phyloP scores from a whole-genome alignment of 2,329 filamentous ascomycete genomes.

The Thielaviopsis euricoi region DNA sequence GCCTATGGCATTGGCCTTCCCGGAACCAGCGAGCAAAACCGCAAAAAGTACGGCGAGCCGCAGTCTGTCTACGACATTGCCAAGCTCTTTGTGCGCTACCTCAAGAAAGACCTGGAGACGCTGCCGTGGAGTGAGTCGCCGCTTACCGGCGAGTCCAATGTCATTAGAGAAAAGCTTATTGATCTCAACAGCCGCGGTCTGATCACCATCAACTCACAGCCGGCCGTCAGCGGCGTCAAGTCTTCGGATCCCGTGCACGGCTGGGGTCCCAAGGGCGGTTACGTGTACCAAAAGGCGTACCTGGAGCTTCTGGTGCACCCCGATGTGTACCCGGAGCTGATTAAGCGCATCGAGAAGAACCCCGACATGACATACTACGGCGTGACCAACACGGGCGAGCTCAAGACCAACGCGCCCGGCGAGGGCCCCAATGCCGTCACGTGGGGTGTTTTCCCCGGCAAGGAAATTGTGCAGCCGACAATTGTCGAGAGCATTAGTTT shows the following conservation, averaged over 20 bases:
- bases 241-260: slow-evolving; percentile 77
- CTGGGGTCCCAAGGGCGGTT: slow-evolving; percentile 89
- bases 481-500: slow-evolving; percentile 97
- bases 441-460: slow-evolving; percentile 97
- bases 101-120: slow-evolving; percentile 62
- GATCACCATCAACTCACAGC: slow-evolving; percentile 94
- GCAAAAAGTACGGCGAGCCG: slow-evolving; percentile 85
- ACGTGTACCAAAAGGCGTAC: slow-evolving; percentile 97
- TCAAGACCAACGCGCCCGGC: slow-evolving; percentile 69
- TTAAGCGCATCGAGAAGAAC: slow-evolving; percentile 60
- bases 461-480: slow-evolving; percentile 99
- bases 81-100: slow-evolving; percentile 68
- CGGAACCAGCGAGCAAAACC: slow-evolving; percentile 89
- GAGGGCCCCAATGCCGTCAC: slow-evolving; percentile 96
- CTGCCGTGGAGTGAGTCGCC: slow-evolving; percentile 89
- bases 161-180: slow-evolving; percentile 61
- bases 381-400: slow-evolving; percentile 65
- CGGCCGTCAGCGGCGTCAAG: slow-evolving; percentile 78
- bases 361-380: slow-evolving; percentile 86
- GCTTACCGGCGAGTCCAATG: slow-evolving; percentile 66
- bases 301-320: slow-evolving; percentile 80
- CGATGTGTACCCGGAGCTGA: slow-evolving; percentile 58
- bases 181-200: slow-evolving; percentile 73
- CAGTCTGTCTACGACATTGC: slow-evolving; percentile 64
- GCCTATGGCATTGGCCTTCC: slow-evolving; percentile 87